phyloP scores from a whole-genome alignment of 2,329 filamentous ascomycete species.

The Bimuria novae-zelandiae region DNA sequence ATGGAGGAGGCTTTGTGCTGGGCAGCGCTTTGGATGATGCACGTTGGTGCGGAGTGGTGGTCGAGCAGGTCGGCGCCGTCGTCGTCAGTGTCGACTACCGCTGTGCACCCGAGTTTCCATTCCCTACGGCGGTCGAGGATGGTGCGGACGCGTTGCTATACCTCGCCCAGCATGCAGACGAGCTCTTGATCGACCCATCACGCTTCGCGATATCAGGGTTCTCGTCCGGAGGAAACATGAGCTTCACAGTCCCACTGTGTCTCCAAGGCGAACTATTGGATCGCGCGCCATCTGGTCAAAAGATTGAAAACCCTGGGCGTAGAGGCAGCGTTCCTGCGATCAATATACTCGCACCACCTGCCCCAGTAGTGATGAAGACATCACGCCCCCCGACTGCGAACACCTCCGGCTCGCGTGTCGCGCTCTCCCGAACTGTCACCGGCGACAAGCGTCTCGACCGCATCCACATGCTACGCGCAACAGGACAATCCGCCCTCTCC shows the following conservation, averaged over 20 bases:
- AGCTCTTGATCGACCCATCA: constrained; percentile 61
- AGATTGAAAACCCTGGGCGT: constrained; percentile 32
- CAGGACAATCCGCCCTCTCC: constrained; percentile 40
- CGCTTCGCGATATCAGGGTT: constrained; percentile 66
- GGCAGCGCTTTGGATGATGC: constrained; percentile 64
- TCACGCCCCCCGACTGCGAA: constrained; percentile 30
- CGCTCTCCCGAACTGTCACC: constrained; percentile 31
- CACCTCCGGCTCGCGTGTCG: constrained; percentile 43
- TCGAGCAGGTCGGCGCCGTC: constrained; percentile 61
- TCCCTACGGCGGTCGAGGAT: constrained; percentile 67
- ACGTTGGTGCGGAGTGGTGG: constrained; percentile 61
- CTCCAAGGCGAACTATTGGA: constrained; percentile 55
- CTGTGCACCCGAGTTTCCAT: constrained; percentile 64
- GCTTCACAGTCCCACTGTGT: constrained; percentile 64
- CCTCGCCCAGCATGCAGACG: constrained; percentile 59
- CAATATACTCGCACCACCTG: constrained; percentile 23
- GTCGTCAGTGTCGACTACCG: constrained; percentile 66
- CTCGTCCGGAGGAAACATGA: constrained; percentile 66
- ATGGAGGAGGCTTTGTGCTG: constrained; percentile 67
- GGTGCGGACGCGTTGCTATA: constrained; percentile 65
- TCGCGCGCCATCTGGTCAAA: constrained; percentile 31
- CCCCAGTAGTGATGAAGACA: constrained; percentile 14
- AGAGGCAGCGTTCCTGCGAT: constrained; percentile 30
- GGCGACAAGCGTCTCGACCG: constrained; percentile 36
- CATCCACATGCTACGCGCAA: constrained; percentile 41